A percentile compares a stretch with the other conserved stretches of the same genome.
Conservation (phyloP, 129 eudicot species). For the Rutidosis leptorrhynchoides region DNA sequence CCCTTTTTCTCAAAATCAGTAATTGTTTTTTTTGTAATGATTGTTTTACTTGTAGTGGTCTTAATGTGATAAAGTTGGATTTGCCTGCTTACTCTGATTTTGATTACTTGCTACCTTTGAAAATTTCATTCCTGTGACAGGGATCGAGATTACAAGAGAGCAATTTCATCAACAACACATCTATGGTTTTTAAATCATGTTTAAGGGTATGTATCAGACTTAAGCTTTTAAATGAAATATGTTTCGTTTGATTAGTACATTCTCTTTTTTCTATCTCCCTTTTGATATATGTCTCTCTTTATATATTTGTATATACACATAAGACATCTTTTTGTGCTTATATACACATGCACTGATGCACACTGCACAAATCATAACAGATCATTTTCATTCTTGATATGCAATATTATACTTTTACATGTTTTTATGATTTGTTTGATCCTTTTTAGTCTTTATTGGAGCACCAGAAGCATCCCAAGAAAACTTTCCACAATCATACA, state of each 20-base stretch:
- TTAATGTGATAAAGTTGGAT: background rate
- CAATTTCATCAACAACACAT: conserved; percentile 89
- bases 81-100: background rate
- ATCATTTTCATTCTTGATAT: conserved; percentile 10
- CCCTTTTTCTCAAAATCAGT: background rate
- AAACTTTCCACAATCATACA: conserved; percentile 74
- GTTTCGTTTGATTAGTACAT: too few relatives aligned
- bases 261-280: too few relatives aligned
- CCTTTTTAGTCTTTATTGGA: conserved; percentile 68
- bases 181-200: conserved; percentile 91
- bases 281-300: background rate
- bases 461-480: conserved; percentile 84
- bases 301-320: background rate
- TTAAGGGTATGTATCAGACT: conserved; percentile 57
- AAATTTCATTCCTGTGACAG: conserved; percentile 32
- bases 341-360: background rate
- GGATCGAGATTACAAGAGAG: conserved; percentile 78
- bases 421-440: conserved; percentile 4
- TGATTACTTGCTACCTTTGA: conserved; percentile 5
- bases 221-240: background rate
- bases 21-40: background rate
- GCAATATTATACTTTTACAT: background rate
- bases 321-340: background rate
- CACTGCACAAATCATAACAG: background rate
- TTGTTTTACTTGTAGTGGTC: background rate